phyloP scores from a whole-genome alignment of 1,284 basidiomycete genomes.

The Microbotryum lychnidis-dioicae region DNA sequence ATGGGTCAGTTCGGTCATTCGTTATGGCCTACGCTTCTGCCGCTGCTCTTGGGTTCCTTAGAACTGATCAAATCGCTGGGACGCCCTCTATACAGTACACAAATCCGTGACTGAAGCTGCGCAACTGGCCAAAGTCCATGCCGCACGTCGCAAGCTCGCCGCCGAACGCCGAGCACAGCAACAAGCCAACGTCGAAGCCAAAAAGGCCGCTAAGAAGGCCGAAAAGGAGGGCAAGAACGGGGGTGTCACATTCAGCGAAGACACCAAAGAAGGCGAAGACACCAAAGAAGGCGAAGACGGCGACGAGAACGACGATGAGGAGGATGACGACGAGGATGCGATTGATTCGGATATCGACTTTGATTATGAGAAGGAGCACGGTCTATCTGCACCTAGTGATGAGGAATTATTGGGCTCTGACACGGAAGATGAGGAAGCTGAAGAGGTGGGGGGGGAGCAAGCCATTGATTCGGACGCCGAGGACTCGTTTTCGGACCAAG shows the following conservation, averaged over 20 bases:
- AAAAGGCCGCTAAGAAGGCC: slow-evolving; percentile 52
- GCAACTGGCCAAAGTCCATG: slow-evolving; percentile 62
- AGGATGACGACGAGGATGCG: slow-evolving; percentile 42
- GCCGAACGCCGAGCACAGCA: slow-evolving; percentile 75
- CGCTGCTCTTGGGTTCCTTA: background rate
- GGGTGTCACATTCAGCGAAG: slow-evolving; percentile 34
- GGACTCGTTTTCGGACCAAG: slow-evolving; percentile 15
- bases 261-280: slow-evolving; percentile 40
- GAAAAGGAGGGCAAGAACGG: slow-evolving; percentile 26
- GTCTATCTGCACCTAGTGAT: slow-evolving; percentile 28
- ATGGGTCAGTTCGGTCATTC: slow-evolving; percentile 18
- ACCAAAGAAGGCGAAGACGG: slow-evolving; percentile 40
- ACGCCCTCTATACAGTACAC: slow-evolving; percentile 24
- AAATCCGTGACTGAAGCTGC: slow-evolving; percentile 48
- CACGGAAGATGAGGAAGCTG: slow-evolving; percentile 10
- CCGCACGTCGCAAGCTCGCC: slow-evolving; percentile 61
- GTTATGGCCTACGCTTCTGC: background rate
- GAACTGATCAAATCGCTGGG: background rate
- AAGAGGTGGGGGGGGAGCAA: slow-evolving; percentile 20
- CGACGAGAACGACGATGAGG: slow-evolving; percentile 41
- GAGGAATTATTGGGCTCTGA: slow-evolving; percentile 10
- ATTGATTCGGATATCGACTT: slow-evolving; percentile 52
- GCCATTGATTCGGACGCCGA: slow-evolving; percentile 7
- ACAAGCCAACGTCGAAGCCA: slow-evolving; percentile 73
- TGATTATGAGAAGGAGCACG: slow-evolving; percentile 37